Percentiles rank a stretch among this genome's conserved stretches.
These are phyloP conservation scores for Leonotis leonurus DNA, from an alignment of 257 asterid genomes.

Conservation along the genomic window DNA sequence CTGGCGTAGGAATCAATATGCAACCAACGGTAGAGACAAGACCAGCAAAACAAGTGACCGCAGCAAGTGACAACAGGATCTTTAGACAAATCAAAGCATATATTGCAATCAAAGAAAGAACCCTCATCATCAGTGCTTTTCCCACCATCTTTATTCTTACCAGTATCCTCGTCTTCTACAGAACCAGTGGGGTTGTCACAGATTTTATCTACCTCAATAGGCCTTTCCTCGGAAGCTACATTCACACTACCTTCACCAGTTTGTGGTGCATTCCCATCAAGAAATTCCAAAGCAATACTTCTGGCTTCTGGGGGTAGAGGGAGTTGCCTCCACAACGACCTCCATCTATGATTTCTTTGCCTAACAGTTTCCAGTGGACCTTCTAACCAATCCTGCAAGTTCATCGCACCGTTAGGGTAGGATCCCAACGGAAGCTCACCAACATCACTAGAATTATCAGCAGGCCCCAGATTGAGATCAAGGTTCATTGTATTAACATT, in stretches of 20 bases:
- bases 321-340: constrained; percentile 60
- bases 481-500: constrained; percentile 60
- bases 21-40: constrained; percentile 89
- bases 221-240: constrained; percentile 36
- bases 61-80: constrained; percentile 98
- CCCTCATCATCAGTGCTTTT: constrained; percentile 53
- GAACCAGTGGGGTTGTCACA: constrained; percentile 46
- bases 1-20: constrained; percentile 80
- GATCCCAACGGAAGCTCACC: constrained; percentile 31
- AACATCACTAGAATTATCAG: constrained; percentile 49
- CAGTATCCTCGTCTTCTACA: constrained; percentile 35
- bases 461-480: constrained; percentile 92
- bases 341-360: constrained; percentile 59
- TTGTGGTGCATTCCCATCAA: constrained; percentile 43
- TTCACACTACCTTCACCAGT: constrained; percentile 68
- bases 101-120: constrained; percentile 84
- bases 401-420: constrained; percentile 46
- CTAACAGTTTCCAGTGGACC: constrained; percentile 38
- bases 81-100: constrained; percentile 82
- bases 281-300: constrained; percentile 55
- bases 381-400: constrained; percentile 78
- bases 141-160: constrained; percentile 57
- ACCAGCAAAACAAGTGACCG: constrained; percentile 97
- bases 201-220: constrained; percentile 33
- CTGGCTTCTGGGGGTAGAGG: constrained; percentile 61